phyloP scores from a whole-genome alignment of 164 flowering plant species.

The Chloranthus sessilifolius region DNA sequence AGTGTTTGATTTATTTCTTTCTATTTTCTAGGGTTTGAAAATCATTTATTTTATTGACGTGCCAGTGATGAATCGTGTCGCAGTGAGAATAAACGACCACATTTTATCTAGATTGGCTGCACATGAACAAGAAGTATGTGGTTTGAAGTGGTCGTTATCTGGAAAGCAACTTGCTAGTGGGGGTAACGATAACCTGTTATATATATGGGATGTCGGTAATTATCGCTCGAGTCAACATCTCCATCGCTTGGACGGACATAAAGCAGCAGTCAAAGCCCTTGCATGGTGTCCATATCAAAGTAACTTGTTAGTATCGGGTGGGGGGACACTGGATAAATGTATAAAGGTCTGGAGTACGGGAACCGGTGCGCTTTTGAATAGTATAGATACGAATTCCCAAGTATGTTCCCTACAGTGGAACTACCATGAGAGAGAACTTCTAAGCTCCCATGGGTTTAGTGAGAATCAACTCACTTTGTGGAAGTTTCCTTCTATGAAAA shows the following conservation, averaged over 20 bases:
- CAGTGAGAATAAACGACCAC: slow-evolving; percentile 6
- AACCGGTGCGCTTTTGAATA: neutral
- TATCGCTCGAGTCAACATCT: slow-evolving; percentile 1
- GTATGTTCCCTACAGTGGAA: slow-evolving; percentile 9
- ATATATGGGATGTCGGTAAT: slow-evolving; percentile 9
- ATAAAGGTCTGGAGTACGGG: slow-evolving; percentile 7
- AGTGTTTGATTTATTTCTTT: neutral
- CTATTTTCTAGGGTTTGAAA: neutral
- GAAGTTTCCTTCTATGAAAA: slow-evolving; percentile 7
- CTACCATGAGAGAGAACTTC: slow-evolving; percentile 2
- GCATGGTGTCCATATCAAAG: slow-evolving; percentile 9
- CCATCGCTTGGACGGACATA: slow-evolving; percentile 5
- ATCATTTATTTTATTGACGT: neutral
- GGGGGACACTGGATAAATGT: slow-evolving; percentile 6
- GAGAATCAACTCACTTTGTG: slow-evolving; percentile 6
- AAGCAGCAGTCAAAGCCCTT: slow-evolving; percentile 7
- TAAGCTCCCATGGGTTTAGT: slow-evolving; percentile 10
- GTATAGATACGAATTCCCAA: slow-evolving; percentile 6
- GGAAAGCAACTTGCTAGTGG: slow-evolving; percentile 13
- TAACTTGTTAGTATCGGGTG: slow-evolving; percentile 7
- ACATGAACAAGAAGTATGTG: slow-evolving; percentile 14
- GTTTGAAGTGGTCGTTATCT: slow-evolving; percentile 9
- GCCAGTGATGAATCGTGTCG: neutral
- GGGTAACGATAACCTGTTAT: slow-evolving; percentile 9
- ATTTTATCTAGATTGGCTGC: neutral